Evolutionary conservation across 176 grass and related monocot species (phyloP).

Genomic region (Zea luxurians): DNA sequence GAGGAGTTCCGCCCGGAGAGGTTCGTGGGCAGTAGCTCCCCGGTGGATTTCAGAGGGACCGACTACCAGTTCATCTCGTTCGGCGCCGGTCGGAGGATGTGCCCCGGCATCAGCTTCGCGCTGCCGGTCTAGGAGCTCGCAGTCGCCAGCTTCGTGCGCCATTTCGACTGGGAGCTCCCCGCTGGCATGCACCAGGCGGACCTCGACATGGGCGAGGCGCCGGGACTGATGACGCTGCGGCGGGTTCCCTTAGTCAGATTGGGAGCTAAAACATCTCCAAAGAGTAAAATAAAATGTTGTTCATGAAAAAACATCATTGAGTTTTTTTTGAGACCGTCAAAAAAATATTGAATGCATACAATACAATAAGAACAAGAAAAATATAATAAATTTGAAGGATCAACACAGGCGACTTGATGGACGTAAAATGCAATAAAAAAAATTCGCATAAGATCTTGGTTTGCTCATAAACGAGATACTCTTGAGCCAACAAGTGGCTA

Average conservation of each 20-base stretch:
- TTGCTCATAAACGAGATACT: no score
- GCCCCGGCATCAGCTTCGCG: conserved; percentile 62
- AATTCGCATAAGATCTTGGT: no score
- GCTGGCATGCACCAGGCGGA: conserved; percentile 11
- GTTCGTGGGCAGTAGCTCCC: conserved; percentile 16
- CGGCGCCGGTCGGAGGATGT: conserved; percentile 61
- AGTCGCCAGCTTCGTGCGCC: conserved; percentile 39
- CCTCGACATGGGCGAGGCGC: conserved; percentile 58
- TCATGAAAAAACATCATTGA: no score
- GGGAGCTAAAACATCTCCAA: no score
- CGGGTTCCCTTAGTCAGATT: conserved; percentile 41
- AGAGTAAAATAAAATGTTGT: no score
- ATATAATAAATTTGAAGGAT: no score
- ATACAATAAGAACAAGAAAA: no score
- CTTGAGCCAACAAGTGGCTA: no score
- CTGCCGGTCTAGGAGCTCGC: conserved; percentile 51
- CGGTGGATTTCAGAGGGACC: conserved; percentile 48
- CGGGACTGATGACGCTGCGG: conserved; percentile 45
- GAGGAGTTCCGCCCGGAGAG: conserved; percentile 71
- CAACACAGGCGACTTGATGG: no score
- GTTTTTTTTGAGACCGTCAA: no score
- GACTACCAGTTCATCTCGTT: conserved; percentile 64
- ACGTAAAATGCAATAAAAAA: no score
- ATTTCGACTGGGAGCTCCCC: conserved; percentile 66
- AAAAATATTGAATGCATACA: no score